A percentile compares a stretch with the other conserved stretches of the same genome.
These are phyloP conservation scores for Phytophthora uliginosa DNA, from an alignment of 352 stramenopile genomes.

Conservation along the genomic window DNA sequence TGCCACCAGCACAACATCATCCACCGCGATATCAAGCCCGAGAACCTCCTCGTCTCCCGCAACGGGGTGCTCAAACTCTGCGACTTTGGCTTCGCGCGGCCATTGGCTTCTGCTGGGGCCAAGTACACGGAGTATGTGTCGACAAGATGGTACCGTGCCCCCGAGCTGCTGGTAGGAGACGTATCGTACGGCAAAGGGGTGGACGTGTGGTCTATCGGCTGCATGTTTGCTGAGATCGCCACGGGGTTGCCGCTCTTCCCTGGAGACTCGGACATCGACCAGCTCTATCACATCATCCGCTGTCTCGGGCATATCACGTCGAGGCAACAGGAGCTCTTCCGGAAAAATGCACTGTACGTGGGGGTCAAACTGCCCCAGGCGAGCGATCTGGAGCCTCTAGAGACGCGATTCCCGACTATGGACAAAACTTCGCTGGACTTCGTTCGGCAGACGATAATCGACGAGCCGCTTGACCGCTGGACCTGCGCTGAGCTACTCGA, in stretches of 20 bases:
- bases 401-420: constrained; percentile 71
- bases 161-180: constrained; percentile 93
- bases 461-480: constrained; percentile 85
- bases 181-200: constrained; percentile 96
- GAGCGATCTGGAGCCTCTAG: constrained; percentile 67
- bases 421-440: constrained; percentile 78
- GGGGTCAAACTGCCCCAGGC: constrained; percentile 80
- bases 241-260: constrained; percentile 97
- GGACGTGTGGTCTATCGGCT: constrained; percentile 98
- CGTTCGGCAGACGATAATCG: constrained; percentile 76
- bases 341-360: constrained; percentile 85
- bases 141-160: constrained; percentile 96
- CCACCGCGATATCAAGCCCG: constrained; percentile 96
- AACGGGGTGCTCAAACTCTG: constrained; percentile 96
- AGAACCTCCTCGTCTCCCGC: constrained; percentile 95
- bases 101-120: constrained; percentile 67
- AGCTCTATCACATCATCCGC: constrained; percentile 89
- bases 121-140: constrained; percentile 94
- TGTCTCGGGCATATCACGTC: constrained; percentile 79
- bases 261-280: constrained; percentile 97
- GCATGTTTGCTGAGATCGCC: constrained; percentile 97
- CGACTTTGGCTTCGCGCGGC: constrained; percentile 90
- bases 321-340: constrained; percentile 84
- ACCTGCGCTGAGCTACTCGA: constrained; percentile 81
- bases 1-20: constrained; percentile 98